Evolutionary conservation across 192 early-diverging fungal species (phyloP), one percentile per base, ranked within the genome.

Genomic region (Backusella sp.): DNA sequence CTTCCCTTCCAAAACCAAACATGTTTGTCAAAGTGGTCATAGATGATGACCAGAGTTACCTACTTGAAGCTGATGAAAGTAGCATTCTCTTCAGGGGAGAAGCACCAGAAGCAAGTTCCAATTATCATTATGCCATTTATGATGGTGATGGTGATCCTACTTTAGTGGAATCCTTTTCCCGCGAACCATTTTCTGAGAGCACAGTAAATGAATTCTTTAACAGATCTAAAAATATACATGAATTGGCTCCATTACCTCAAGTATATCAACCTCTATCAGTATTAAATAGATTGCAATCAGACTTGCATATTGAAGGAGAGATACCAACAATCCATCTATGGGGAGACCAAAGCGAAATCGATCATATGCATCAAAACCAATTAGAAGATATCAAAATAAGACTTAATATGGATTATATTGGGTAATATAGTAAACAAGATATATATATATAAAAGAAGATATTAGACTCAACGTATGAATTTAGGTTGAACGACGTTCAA

Each of bases 161-260:
- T n/a, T 6, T 23, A 35, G 3, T 9, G 0, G 75, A 76, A 36
- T 15, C 68, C 1, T 76, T 76, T 37, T 26, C 39, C 5, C 66
- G 75, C 6, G 12, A 68, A 12, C 67, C n/a, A 12, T 52, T 52
- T 2, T 21, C 68, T 21, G 19, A 66, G 4, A 26, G 4, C 8
- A 76, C 68, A 9, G 23, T 44, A 21, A 76, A 76, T 34, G 65
- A 70, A 34, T 70, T 70, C 68, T 76, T 56, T 56, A 70, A 73
- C 34, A 73, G 77, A 34, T 34, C 41, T 2, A 68, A 46, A 66
- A 70, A 26, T 21, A 6, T 41, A 28, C 52, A 73, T 52, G 23
- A 39, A n/a, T 5, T 79, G 1, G 32, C 44, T 17, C 21, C 53
- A 2, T 62, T 79, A 15, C 46, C 72, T 42, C 46, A 73, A 49